These are phyloP conservation scores for Daphne laureola DNA, from an alignment of 441 rosid genomes.

Conservation along the genomic window DNA sequence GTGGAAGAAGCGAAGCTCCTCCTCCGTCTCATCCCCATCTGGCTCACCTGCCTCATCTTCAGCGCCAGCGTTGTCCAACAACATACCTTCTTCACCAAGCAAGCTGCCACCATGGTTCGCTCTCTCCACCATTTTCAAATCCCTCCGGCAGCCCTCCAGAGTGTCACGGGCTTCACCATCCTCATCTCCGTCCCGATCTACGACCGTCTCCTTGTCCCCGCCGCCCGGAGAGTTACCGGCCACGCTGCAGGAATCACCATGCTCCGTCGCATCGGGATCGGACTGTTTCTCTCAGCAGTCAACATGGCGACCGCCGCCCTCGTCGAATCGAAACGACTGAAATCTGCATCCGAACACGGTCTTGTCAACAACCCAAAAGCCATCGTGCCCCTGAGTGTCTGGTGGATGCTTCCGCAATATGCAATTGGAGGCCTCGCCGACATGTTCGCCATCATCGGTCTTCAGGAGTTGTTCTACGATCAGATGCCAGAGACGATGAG, in stretches of 20 bases:
- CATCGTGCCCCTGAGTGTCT: conserved; percentile 51
- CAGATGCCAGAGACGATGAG: conserved; percentile 74
- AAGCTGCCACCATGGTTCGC: conserved; percentile 59
- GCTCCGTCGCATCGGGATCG: conserved; percentile 72
- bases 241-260: conserved; percentile 63
- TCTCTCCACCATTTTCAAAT: conserved; percentile 50
- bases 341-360: conserved; percentile 37
- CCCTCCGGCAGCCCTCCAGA: conserved; percentile 69
- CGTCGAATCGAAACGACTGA: conserved; percentile 55
- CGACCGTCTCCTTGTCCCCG: conserved; percentile 60
- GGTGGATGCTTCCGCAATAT: conserved; percentile 82
- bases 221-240: conserved; percentile 41
- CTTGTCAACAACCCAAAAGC: conserved; percentile 40
- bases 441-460: conserved; percentile 52
- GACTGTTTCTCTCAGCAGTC: conserved; percentile 45
- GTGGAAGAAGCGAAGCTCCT: conserved; percentile 81
- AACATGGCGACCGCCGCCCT: conserved; percentile 47
- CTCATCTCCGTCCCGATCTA: conserved; percentile 46
- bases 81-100: conserved; percentile 76
- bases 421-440: conserved; percentile 47
- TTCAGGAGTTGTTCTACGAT: conserved; percentile 80
- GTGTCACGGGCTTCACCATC: conserved; percentile 54
- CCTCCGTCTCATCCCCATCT: conserved; percentile 61
- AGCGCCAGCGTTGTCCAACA: conserved; percentile 44
- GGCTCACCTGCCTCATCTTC: conserved; percentile 72